Conservation (phyloP, 345 rosid genomes). For the Heritiera littoralis region DNA sequence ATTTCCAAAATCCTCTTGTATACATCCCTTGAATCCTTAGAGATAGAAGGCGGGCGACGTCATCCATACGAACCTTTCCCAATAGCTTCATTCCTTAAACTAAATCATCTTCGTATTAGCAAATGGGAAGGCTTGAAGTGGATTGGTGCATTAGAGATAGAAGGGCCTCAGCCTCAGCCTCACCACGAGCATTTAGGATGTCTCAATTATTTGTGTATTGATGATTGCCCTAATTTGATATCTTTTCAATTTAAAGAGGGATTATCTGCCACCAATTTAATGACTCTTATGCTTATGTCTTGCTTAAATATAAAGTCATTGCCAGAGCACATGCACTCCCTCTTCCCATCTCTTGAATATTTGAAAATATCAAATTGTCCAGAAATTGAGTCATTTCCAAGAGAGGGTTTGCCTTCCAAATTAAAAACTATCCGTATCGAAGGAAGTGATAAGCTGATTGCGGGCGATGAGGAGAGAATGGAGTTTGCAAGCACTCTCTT, state of each 20-base stretch:
- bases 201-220: not conserved
- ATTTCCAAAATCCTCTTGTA: not conserved
- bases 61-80: not conserved
- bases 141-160: not conserved
- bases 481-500: not conserved
- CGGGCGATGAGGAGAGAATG: not conserved
- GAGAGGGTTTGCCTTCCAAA: not conserved
- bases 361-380: not conserved
- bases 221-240: not conserved
- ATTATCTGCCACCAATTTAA: not conserved
- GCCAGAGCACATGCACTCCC: not conserved
- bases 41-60: accelerated
- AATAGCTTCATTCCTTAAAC: not conserved
- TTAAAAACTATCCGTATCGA: accelerated
- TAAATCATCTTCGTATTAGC: too few species aligned
- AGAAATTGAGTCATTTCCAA: not conserved
- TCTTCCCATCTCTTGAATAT: not conserved
- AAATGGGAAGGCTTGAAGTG: not conserved
- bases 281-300: accelerated
- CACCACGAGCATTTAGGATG: not conserved
- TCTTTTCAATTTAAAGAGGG: not conserved
- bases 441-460: not conserved
- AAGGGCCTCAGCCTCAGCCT: not conserved
- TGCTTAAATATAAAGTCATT: not conserved
- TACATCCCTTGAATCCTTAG: slow-evolving; percentile 8